phyloP scores from a whole-genome alignment of 148 eudicot species.

The Amaranthus cruentus region DNA sequence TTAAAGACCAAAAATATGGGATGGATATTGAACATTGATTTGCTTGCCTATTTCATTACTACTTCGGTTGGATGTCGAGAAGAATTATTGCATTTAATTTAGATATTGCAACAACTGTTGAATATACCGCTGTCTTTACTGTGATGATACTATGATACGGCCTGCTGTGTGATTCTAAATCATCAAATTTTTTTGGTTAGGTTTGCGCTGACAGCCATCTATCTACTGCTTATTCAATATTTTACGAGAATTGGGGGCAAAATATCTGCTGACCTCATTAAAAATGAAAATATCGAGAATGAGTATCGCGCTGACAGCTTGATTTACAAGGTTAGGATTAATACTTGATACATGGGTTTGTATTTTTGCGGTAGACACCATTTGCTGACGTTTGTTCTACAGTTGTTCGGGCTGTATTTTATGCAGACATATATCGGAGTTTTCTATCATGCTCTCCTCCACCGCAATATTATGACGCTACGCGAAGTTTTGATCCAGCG shows the following conservation, averaged over 20 bases:
- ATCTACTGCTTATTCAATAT: conserved; percentile 77
- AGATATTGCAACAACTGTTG: not conserved
- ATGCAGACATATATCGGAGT: conserved; percentile 96
- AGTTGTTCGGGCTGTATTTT: conserved; percentile 93
- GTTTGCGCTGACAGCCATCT: conserved; percentile 74
- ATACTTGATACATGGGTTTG: not conserved
- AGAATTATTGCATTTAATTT: no score
- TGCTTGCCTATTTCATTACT: no score
- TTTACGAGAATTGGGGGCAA: conserved; percentile 79
- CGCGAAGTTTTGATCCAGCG: conserved; percentile 89
- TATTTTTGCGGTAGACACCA: not conserved
- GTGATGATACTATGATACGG: not conserved
- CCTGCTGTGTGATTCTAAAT: not conserved
- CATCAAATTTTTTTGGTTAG: conserved; percentile 28
- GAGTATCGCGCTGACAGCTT: conserved; percentile 83
- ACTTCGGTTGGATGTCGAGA: no score
- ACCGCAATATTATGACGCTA: conserved; percentile 78
- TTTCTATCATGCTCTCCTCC: conserved; percentile 84
- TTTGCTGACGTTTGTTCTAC: conserved; percentile 23
- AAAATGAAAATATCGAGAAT: conserved; percentile 56
- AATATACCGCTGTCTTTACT: not conserved
- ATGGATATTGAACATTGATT: no score
- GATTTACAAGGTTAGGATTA: conserved; percentile 71
- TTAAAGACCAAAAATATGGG: no score
- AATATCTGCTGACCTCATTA: conserved; percentile 73